Evolutionary conservation across 164 flowering plant species (phyloP).

Genomic region (Taxillus chinensis): DNA sequence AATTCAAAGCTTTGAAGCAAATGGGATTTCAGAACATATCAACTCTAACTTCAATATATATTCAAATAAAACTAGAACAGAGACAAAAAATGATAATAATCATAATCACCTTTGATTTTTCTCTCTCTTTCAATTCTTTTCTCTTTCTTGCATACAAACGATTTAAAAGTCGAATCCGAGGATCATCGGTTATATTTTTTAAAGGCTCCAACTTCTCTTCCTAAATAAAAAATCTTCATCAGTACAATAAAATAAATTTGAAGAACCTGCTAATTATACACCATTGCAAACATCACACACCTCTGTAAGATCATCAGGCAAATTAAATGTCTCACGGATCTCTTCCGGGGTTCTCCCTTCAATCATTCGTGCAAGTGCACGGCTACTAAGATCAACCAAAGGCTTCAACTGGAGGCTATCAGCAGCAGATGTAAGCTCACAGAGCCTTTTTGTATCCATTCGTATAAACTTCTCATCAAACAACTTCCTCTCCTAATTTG

Average conservation of each 20-base stretch:
- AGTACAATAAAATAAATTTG: conserved; percentile 1
- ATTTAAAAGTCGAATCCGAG: conserved; percentile 78
- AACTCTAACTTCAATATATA: neutral
- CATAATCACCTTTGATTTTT: conserved; percentile 52
- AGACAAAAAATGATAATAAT: conserved; percentile 2
- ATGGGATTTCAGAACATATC: neutral
- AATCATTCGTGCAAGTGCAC: conserved; percentile 90
- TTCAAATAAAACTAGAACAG: neutral
- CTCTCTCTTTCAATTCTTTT: conserved; percentile 75
- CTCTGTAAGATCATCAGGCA: conserved; percentile 98
- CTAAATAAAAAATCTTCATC: conserved; percentile 29
- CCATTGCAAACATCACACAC: conserved; percentile 24
- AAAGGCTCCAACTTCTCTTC: conserved; percentile 93
- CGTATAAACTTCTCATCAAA: conserved; percentile 81
- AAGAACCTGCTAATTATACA: neutral
- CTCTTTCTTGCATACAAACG: conserved; percentile 85
- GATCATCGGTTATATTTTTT: conserved; percentile 80
- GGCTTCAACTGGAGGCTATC: conserved; percentile 84
- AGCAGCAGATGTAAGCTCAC: conserved; percentile 90
- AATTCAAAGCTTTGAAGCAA: neutral
- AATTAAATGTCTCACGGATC: conserved; percentile 79
- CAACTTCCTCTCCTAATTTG: conserved; percentile 62
- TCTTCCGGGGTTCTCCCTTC: conserved; percentile 93
- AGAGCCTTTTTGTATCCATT: conserved; percentile 64
- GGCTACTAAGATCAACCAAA: conserved; percentile 81